Base-by-base conservation (phyloP, 768 basidiomycete genomes). In the Pleurotus djamor region DNA sequence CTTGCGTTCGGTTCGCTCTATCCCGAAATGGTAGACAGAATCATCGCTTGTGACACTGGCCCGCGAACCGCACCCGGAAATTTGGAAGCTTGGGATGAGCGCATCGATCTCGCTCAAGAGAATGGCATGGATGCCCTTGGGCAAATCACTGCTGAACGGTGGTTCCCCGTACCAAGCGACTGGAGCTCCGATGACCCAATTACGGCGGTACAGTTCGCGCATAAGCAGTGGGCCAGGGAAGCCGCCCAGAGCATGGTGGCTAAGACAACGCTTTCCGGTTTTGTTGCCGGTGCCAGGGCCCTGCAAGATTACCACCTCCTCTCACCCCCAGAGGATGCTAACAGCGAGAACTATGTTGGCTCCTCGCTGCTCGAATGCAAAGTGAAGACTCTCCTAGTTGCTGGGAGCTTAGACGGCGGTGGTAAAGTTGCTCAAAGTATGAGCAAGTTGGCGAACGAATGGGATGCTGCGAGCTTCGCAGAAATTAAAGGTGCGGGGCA, bases 11-110 rank as follows among this genome's bases (percentile, higher is more conserved):
- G 73, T 5, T 71, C 75, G 0, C 68, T 75, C 38, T 75, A 74
- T 52, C 70, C 71, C 4, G 57, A 67, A 16, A 63, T 71, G 36
- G 71, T 79, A 2, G 69, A 70, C 37, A 74, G 73, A 58, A 65
- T 83, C 52, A 71, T 83, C n/a, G 78, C 74, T 0, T 83, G 82
- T 61, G 82, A 81, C 60, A 83, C 82, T 0, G 69, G 73, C 0
- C 69, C 79, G 3, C 68, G 70, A 21, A 82, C 82, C 0, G 71
- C 81, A 1, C 62, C 69, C 0, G 81, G 79, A 1, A 83, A 83
- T 65, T 71, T 70, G 58, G 70, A 75, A 9, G 80, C 82, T 2
- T 84, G 83, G 83, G 76, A 76, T 44, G 75, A 74, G 7, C 71
- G 82, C 14, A 78, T 80, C 17, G 66, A 66, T 12, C 65, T 81